Evolutionary conservation across 2,329 filamentous ascomycete species (phyloP).

Genomic region (Sclerotinia subarctica): DNA sequence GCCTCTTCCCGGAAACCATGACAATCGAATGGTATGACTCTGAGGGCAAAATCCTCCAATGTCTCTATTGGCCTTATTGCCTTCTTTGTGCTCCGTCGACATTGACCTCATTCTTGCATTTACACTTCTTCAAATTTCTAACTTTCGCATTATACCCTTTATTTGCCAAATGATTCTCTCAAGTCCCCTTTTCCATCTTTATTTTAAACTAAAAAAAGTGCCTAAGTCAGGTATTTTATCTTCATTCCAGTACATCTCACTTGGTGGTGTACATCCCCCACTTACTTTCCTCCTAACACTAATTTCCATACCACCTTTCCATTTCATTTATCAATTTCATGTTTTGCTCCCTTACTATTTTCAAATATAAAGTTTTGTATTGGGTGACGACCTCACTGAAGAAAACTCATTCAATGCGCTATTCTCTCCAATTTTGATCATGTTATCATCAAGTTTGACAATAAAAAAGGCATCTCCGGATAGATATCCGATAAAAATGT

Average conservation of each 20-base stretch:
- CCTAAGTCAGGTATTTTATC: background rate
- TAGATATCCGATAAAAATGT: background rate
- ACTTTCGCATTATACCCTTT: background rate
- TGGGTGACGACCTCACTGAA: background rate
- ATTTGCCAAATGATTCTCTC: background rate
- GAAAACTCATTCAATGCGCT: background rate
- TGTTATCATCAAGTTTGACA: background rate
- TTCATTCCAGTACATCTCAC: background rate
- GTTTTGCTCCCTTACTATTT: background rate
- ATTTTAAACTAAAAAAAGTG: background rate
- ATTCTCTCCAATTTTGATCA: background rate
- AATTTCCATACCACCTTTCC: background rate
- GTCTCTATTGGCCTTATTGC: background rate
- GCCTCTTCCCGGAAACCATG: background rate
- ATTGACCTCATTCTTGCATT: background rate
- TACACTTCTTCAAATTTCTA: background rate
- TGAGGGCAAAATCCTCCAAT: background rate
- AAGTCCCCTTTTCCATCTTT: background rate
- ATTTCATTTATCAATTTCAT: background rate
- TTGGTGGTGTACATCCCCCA: background rate
- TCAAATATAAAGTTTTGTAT: background rate
- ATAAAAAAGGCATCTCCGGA: background rate
- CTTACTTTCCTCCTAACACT: background rate
- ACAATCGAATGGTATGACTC: background rate
- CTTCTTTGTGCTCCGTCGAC: background rate